Percentiles rank a stretch among this genome's conserved stretches.
phyloP scores from a whole-genome alignment of 2,329 filamentous ascomycete genomes.

The Fusarium nematophilum region DNA sequence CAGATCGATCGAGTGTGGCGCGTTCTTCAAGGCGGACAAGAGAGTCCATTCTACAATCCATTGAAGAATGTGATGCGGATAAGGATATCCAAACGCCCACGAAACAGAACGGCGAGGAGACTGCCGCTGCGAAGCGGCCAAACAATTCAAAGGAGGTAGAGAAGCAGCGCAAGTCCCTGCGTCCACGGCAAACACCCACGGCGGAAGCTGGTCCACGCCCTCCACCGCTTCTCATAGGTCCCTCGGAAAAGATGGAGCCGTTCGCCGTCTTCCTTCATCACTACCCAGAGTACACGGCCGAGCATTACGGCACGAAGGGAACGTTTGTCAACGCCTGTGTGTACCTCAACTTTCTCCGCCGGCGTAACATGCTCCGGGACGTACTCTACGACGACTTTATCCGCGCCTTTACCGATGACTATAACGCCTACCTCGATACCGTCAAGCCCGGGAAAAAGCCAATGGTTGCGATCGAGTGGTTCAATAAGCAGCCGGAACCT shows the following conservation, averaged over 20 bases:
- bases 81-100: neutral
- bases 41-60: neutral
- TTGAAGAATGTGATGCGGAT: neutral
- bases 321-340: constrained; percentile 60
- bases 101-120: neutral
- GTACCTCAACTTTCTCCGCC: constrained; percentile 54
- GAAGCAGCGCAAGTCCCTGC: neutral
- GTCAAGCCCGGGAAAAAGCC: constrained; percentile 40
- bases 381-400: constrained; percentile 67
- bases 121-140: constrained; percentile 1
- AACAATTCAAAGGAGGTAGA: neutral
- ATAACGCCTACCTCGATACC: constrained; percentile 53
- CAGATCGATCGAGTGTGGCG: constrained; percentile 4
- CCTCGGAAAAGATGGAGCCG: constrained; percentile 34
- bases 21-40: neutral
- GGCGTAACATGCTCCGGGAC: constrained; percentile 50
- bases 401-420: constrained; percentile 56
- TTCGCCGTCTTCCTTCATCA: constrained; percentile 53
- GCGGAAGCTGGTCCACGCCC: neutral
- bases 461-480: constrained; percentile 57
- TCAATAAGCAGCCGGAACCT: constrained; percentile 46
- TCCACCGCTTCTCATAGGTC: constrained; percentile 12
- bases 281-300: constrained; percentile 59
- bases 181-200: neutral
- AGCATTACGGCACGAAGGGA: constrained; percentile 51